Evolutionary conservation across 768 basidiomycete species (phyloP), one percentile per base, ranked within the genome.

Genomic region (Lenzites betulinus): DNA sequence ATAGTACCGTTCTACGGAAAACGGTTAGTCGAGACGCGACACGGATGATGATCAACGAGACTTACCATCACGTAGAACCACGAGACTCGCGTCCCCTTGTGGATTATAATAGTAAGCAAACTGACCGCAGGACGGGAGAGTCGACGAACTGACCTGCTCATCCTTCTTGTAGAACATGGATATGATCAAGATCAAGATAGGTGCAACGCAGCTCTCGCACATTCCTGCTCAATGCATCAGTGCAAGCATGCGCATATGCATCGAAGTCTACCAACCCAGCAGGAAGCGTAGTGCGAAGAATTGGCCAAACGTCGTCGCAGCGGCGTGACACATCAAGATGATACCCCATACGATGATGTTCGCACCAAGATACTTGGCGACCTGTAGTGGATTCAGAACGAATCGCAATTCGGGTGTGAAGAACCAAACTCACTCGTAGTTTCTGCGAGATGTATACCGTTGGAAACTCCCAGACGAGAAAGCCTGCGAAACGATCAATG

Each of bases 81-180:
- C 4, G 83, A 81, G 18, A 88, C 82, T 7, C 86, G 78, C 18
- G 74, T 78, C 0, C 83, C 84, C 81, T n/a, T 85, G 57, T 28
- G 11, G 11, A 33, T 11, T 5, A 28, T 7, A 5, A 3, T 8
- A 23, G 12, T 6, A 22, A 22, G 7, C 22, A 5, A 11, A n/a
- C 9, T 16, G 28, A 36, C 13, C 48, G 20, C 25, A 7, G 3
- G 16, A 18, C 25, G 2, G 3, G 2, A 0, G 3, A 9, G 22
- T 0, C 6, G 22, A 15, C 6, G 7, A 20, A 50, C 46, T 9
- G 50, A 77, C 81, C 75, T 88, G 85, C 61, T 87, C 86, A 51
- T 84, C 75, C 71, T 87, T 87, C 76, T 83, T 84, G 73, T 87
- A 88, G 67, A 87, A 88, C 81, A 86, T 85, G 11, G 83, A 81